Base-by-base conservation (phyloP, 148 eudicot genomes). In the Fagopyrum tataricum region DNA sequence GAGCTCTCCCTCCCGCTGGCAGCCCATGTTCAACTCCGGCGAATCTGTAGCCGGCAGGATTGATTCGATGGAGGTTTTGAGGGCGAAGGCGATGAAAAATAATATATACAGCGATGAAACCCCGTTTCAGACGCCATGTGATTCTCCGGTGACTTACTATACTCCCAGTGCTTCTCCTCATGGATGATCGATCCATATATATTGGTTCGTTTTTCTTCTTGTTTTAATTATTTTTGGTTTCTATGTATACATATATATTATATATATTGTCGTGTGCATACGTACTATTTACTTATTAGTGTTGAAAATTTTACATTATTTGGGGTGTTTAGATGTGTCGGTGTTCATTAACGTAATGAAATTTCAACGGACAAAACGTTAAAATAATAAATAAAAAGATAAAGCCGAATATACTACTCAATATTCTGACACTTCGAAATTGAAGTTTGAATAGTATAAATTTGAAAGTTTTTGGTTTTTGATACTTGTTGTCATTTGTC, bases 61-160 rank as follows among this genome's bases (percentile, higher is more conserved):
- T 10, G 20, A n/a, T 5, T 31, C 67, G 11, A 31, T 26, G 41
- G 67, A 61, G 15, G 31, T 24, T 26, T 11, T 26, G 26, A 31
- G 18, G 68, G 68, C 11, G 40, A 42, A 37, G 68, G 18, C 49
- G 49, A 31, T 56, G 7, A n/a, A 52, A n/a, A 52, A 17, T n/a
- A 1, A 20, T 14, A 31, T 31, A 31, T 20, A 37, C 4, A 14
- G 12, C 23, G 68, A 62, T 5, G 8, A 15, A 14, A 62, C 68
- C 43, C 20, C 43, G 68, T 39, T 62, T 62, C 43, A 37, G 18
- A 31, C 68, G 68, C 44, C 68, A 43, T 62, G 44, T 62, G 68
- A 31, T 62, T 62, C 68, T 6, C 68, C 44, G 2, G 7, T 62
- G 18, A 43, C 18, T 62, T 62, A 13, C 18, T 62, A 23, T 37